phyloP scores from a whole-genome alignment of 768 basidiomycete genomes.

The Lepiota subincarnata region DNA sequence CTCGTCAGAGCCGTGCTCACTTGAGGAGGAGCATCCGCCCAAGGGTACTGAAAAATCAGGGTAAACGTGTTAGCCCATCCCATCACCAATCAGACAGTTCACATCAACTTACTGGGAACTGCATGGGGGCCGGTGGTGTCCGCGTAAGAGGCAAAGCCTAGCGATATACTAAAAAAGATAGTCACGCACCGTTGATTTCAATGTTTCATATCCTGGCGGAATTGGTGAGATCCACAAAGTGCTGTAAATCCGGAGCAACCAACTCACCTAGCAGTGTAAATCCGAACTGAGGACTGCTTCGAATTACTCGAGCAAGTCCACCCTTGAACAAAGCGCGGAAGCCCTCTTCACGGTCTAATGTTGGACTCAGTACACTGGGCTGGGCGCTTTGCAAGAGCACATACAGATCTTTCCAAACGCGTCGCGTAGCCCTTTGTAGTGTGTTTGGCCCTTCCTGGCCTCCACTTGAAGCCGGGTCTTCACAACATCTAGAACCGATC shows the following conservation, averaged over 20 bases:
- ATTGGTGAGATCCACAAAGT: slow-evolving; percentile 11
- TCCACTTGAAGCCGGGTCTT: slow-evolving; percentile 97
- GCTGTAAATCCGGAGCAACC: slow-evolving; percentile 11
- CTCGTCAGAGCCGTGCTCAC: slow-evolving; percentile 69
- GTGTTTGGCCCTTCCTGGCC: slow-evolving; percentile 83
- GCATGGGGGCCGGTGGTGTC: slow-evolving; percentile 11
- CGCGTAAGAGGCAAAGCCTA: background rate
- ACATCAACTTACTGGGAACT: slow-evolving; percentile 44
- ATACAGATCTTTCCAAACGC: slow-evolving; percentile 88
- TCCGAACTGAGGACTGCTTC: slow-evolving; percentile 92
- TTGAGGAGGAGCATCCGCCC: slow-evolving; percentile 61
- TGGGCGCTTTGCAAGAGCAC: slow-evolving; percentile 24
- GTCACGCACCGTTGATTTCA: slow-evolving; percentile 40
- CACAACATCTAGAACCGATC: slow-evolving; percentile 71
- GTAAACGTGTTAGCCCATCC: slow-evolving; percentile 17
- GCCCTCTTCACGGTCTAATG: slow-evolving; percentile 81
- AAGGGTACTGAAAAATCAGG: slow-evolving; percentile 63
- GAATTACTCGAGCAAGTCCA: slow-evolving; percentile 80
- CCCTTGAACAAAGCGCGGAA: slow-evolving; percentile 90
- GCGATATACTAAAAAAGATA: slow-evolving; percentile 15
- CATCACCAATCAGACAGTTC: slow-evolving; percentile 20
- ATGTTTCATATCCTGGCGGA: slow-evolving; percentile 38
- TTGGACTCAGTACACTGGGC: slow-evolving; percentile 14
- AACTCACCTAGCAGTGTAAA: slow-evolving; percentile 73
- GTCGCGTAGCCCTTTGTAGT: slow-evolving; percentile 87